Conservation (phyloP, 306 rosid species). For the Oxytropis ochrocephala region DNA sequence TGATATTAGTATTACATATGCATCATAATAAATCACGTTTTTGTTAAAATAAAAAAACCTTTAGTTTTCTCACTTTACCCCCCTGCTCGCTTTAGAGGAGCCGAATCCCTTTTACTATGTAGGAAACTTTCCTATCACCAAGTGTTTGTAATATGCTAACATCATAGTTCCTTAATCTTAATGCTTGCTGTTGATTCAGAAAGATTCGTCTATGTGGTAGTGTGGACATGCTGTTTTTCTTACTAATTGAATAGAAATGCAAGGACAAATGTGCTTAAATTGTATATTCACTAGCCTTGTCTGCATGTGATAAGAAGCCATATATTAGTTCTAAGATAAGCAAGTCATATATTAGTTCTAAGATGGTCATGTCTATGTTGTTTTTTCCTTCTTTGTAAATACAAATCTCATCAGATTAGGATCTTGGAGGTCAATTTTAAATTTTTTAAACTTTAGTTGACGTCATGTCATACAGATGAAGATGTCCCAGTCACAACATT, state of each 20-base stretch:
- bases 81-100: too few relatives aligned
- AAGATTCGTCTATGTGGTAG: neutral
- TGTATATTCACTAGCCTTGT: neutral
- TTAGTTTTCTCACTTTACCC: too few relatives aligned
- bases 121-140: neutral
- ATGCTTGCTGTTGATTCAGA: neutral
- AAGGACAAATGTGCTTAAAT: neutral
- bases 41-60: too few relatives aligned
- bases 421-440: slow-evolving; percentile 8
- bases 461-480: slow-evolving; percentile 46
- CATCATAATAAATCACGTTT: too few relatives aligned
- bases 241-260: neutral
- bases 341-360: neutral
- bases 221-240: neutral
- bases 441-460: slow-evolving; percentile 9
- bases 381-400: neutral
- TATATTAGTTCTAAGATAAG: slow-evolving; percentile 3
- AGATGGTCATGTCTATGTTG: neutral
- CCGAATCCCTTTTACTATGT: neutral
- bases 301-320: slow-evolving; percentile 1
- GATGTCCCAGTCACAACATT: slow-evolving; percentile 70
- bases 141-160: slow-evolving; percentile 7
- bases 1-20: too few relatives aligned
- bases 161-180: neutral
- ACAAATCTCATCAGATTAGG: neutral